A percentile compares a stretch with the other conserved stretches of the same genome.
These are phyloP conservation scores for Lyophyllum decastes DNA, from an alignment of 768 basidiomycete genomes.

Conservation along the genomic window DNA sequence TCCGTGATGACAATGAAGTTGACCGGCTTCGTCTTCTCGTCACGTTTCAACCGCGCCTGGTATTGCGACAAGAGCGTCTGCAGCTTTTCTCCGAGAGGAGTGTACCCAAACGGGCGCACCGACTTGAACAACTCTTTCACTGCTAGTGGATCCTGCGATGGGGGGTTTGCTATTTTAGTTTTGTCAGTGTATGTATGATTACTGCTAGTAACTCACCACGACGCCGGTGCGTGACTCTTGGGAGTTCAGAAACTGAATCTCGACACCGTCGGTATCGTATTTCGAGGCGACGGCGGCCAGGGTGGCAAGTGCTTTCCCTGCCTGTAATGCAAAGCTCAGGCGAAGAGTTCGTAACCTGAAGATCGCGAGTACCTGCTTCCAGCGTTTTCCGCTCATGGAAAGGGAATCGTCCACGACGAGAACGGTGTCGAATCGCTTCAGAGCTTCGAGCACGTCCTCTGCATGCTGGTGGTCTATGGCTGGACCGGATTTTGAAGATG, in stretches of 20 bases:
- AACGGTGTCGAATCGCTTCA: constrained; percentile 54
- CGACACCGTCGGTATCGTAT: constrained; percentile 55
- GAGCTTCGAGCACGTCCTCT: constrained; percentile 32
- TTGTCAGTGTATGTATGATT: too few relatives aligned
- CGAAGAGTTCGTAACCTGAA: too few relatives aligned
- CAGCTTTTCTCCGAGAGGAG: constrained; percentile 1
- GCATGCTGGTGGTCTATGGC: neutral
- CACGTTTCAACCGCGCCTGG: neutral
- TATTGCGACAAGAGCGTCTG: neutral
- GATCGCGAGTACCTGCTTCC: constrained; percentile 44
- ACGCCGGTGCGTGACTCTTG: neutral
- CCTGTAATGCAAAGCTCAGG: too few relatives aligned
- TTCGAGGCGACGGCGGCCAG: constrained; percentile 43
- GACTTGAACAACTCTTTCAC: constrained; percentile 3
- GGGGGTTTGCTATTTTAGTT: too few relatives aligned
- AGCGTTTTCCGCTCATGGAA: constrained; percentile 51
- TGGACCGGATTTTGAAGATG: neutral
- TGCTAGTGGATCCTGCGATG: neutral
- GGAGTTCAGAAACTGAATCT: constrained; percentile 55
- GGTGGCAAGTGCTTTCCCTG: constrained; percentile 40
- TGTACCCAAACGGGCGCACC: neutral
- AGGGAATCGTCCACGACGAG: constrained; percentile 61
- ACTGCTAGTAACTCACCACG: neutral
- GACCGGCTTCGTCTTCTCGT: constrained; percentile 1
- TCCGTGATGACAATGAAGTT: constrained; percentile 10